Evolutionary conservation across 768 basidiomycete genomes (phyloP).

Genomic region (Lactarius akahatsu): DNA sequence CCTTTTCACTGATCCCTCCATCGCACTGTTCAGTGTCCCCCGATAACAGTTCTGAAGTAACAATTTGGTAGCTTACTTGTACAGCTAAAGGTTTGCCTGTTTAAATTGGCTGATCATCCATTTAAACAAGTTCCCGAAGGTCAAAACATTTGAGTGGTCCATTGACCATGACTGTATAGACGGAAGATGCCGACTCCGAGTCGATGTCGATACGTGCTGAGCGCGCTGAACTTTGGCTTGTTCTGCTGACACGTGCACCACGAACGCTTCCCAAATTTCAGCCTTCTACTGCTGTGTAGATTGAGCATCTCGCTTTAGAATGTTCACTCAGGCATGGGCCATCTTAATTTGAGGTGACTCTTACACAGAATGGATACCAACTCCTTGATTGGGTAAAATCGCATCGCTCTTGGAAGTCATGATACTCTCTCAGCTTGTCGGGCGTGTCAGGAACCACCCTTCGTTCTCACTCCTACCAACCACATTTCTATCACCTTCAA

Average conservation of each 20-base stretch:
- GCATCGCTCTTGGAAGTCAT: slow-evolving; percentile 1
- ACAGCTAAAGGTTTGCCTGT: no score
- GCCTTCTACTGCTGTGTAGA: not conserved
- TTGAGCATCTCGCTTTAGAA: not conserved
- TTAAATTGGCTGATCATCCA: no score
- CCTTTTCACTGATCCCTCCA: no score
- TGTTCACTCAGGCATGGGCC: not conserved
- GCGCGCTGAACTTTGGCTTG: not conserved
- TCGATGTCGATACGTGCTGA: not conserved
- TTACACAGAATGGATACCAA: slow-evolving; percentile 15
- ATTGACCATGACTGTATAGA: no score
- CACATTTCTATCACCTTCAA: slow-evolving; percentile 14
- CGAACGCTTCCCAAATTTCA: not conserved
- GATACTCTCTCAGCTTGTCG: not conserved
- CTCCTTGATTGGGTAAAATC: slow-evolving; percentile 3
- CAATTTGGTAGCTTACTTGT: no score
- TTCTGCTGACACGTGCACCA: not conserved
- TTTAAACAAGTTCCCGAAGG: no score
- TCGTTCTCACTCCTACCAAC: not conserved
- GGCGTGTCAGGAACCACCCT: not conserved
- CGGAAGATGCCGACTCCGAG: not conserved
- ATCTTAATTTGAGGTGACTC: not conserved
- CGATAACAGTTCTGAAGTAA: no score
- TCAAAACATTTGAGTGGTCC: no score
- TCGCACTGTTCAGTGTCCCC: no score